These are phyloP conservation scores for Oryza meyeriana DNA, from an alignment of 176 grass and related monocot genomes.

Conservation along the genomic window DNA sequence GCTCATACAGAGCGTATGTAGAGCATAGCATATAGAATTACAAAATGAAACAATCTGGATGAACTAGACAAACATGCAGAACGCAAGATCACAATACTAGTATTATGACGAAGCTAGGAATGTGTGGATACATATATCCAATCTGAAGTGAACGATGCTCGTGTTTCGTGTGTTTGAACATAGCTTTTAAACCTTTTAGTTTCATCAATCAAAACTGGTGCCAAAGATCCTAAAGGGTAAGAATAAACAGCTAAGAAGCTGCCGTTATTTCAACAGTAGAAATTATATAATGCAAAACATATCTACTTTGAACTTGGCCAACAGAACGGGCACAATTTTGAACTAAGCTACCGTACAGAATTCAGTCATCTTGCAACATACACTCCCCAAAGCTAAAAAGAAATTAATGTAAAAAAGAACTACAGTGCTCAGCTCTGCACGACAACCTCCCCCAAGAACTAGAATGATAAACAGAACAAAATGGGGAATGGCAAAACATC, in stretches of 20 bases:
- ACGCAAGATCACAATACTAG: not conserved
- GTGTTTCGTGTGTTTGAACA: not conserved
- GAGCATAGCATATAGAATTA: not conserved
- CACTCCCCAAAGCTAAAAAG: conserved; percentile 20
- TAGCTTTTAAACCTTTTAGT: not conserved
- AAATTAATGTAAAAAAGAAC: not conserved
- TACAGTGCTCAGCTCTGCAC: conserved; percentile 14
- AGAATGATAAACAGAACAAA: conserved; percentile 40
- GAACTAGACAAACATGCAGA: too few relatives aligned
- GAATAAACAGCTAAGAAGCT: not conserved
- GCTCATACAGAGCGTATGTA: not conserved
- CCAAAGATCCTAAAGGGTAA: not conserved
- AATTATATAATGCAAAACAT: not conserved
- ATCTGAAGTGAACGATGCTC: not conserved
- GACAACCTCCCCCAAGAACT: conserved; percentile 23
- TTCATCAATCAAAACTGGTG: not conserved
- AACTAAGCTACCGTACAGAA: conserved; percentile 43
- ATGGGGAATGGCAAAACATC: conserved; percentile 2
- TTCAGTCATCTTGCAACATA: conserved; percentile 45
- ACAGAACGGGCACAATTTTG: conserved; percentile 19
- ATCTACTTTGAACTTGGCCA: not conserved
- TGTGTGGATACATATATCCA: not conserved
- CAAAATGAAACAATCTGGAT: too few relatives aligned
- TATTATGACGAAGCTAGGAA: too few relatives aligned
- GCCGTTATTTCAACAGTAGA: not conserved